These are phyloP conservation scores for Colletotrichum graminicola DNA, from an alignment of 2,329 filamentous ascomycete genomes.

Conservation along the genomic window DNA sequence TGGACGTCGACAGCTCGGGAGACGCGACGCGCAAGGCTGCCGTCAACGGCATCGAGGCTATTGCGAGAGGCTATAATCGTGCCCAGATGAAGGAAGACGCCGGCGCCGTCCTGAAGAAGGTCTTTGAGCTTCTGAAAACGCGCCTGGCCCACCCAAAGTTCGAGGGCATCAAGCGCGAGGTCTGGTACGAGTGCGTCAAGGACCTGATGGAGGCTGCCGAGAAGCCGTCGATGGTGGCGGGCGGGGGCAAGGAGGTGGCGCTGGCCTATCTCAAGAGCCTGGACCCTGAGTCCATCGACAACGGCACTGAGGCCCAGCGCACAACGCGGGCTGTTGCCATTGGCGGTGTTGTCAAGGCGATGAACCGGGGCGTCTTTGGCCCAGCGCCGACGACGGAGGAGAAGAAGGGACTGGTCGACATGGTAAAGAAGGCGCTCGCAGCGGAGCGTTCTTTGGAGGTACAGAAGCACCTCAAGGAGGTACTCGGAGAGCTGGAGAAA, in stretches of 20 bases:
- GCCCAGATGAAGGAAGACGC: constrained; percentile 54
- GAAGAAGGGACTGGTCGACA: constrained; percentile 45
- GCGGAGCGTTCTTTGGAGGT: constrained; percentile 61
- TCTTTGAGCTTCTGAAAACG: constrained; percentile 56
- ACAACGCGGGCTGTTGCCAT: constrained; percentile 61
- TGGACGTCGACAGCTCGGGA: constrained; percentile 73
- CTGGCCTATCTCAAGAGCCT: constrained; percentile 60
- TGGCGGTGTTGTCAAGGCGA: constrained; percentile 56
- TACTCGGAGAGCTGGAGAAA: constrained; percentile 49
- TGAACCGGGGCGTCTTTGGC: constrained; percentile 59
- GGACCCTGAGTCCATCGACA: constrained; percentile 59
- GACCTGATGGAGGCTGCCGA: constrained; percentile 61
- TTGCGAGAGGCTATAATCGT: constrained; percentile 63
- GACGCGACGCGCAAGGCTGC: constrained; percentile 60
- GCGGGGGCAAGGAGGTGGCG: constrained; percentile 43
- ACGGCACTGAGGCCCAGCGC: constrained; percentile 66
- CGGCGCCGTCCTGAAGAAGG: constrained; percentile 52
- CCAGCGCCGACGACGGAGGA: constrained; percentile 38
- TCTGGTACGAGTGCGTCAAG: constrained; percentile 64
- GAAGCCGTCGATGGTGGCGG: constrained; percentile 41
- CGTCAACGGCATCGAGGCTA: constrained; percentile 63
- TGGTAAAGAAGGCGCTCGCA: constrained; percentile 52
- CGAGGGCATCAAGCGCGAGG: constrained; percentile 59
- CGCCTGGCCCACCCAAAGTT: constrained; percentile 56
- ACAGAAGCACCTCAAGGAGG: constrained; percentile 57